phyloP scores from a whole-genome alignment of 495 filamentous ascomycete species.

The Trichoderma orchidacearum region DNA sequence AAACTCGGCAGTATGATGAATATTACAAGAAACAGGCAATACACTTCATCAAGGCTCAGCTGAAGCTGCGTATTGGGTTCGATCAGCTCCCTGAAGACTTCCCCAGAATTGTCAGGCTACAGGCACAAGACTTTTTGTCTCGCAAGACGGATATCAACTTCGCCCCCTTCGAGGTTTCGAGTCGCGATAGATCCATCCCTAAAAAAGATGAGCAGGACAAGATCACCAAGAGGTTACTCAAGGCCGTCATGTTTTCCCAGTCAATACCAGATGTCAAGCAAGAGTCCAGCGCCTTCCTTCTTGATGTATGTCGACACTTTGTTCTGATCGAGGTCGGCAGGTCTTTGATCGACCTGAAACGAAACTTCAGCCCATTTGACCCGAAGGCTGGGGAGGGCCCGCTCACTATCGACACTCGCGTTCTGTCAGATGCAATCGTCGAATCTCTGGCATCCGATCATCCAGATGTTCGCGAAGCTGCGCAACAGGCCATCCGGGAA shows the following conservation, averaged over 20 bases:
- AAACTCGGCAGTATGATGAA: constrained; percentile 58
- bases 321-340: constrained; percentile 81
- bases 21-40: constrained; percentile 93
- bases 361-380: constrained; percentile 60
- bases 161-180: constrained; percentile 52
- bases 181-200: constrained; percentile 64
- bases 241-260: constrained; percentile 73
- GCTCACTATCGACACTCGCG: constrained; percentile 67
- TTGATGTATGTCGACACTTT: constrained; percentile 77
- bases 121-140: constrained; percentile 71
- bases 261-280: constrained; percentile 67
- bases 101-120: constrained; percentile 65
- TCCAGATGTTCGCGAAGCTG: constrained; percentile 65
- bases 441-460: constrained; percentile 79
- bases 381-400: constrained; percentile 76
- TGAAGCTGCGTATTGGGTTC: constrained; percentile 79
- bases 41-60: constrained; percentile 67
- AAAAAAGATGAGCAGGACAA: constrained; percentile 78
- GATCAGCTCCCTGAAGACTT: constrained; percentile 86
- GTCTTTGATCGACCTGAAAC: constrained; percentile 61
- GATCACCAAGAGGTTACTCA: constrained; percentile 71
- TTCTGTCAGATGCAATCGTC: constrained; percentile 77
- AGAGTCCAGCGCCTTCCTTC: constrained; percentile 57
- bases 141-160: constrained; percentile 48
- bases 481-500: constrained; percentile 58